Evolutionary conservation across 495 filamentous ascomycete species (phyloP).

Genomic region (Aspergillus cavernicola): DNA sequence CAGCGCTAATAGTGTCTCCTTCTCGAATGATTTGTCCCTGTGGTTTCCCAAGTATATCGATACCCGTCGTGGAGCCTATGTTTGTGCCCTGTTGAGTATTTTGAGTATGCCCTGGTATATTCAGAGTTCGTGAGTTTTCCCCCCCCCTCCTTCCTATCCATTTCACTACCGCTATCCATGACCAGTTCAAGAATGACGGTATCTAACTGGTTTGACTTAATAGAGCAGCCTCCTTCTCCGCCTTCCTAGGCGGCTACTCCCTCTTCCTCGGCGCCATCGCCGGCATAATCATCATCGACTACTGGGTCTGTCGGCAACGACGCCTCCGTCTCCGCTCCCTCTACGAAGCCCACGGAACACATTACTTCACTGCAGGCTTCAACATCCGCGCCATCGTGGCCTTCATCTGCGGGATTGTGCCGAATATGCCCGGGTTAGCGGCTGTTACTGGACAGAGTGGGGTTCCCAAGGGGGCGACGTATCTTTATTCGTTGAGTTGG

Average conservation of each 20-base stretch:
- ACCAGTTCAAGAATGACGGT: neutral
- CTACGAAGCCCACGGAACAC: slow-evolving; percentile 37
- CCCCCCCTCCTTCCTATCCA: neutral
- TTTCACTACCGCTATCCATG: neutral
- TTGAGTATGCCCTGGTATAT: slow-evolving; percentile 50
- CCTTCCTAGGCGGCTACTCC: slow-evolving; percentile 44
- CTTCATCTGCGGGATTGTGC: slow-evolving; percentile 38
- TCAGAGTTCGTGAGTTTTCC: slow-evolving; percentile 27
- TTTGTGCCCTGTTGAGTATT: slow-evolving; percentile 29
- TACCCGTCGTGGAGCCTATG: slow-evolving; percentile 45
- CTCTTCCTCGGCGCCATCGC: slow-evolving; percentile 47
- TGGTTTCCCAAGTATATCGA: slow-evolving; percentile 57
- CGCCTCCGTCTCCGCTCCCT: slow-evolving; percentile 34
- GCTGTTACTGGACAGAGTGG: slow-evolving; percentile 13
- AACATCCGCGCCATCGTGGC: slow-evolving; percentile 38
- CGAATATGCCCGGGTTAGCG: slow-evolving; percentile 36
- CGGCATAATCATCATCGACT: slow-evolving; percentile 45
- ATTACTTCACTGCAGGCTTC: slow-evolving; percentile 40
- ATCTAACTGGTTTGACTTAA: neutral
- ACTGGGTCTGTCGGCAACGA: slow-evolving; percentile 35
- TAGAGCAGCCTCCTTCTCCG: slow-evolving; percentile 34
- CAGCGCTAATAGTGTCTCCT: slow-evolving; percentile 54
- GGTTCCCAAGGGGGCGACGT: slow-evolving; percentile 10
- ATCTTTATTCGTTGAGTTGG: slow-evolving; percentile 17
- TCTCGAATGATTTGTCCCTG: slow-evolving; percentile 57